phyloP scores from a whole-genome alignment of 805 yeast genomes.

The Metschnikowia corniflorae region DNA sequence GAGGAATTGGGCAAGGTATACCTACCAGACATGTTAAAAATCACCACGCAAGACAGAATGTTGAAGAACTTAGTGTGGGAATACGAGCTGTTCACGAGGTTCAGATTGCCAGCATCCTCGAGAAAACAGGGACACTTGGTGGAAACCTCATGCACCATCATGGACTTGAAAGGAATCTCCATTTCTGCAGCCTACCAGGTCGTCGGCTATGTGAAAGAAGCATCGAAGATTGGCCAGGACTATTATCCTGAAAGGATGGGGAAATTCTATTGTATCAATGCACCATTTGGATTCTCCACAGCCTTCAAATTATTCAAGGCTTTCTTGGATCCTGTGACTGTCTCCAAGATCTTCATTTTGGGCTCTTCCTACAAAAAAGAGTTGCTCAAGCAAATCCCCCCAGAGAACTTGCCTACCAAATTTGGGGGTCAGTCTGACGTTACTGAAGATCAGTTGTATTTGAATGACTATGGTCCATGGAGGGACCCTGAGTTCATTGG shows the following conservation, averaged over 20 bases:
- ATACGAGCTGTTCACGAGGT: constrained; percentile 82
- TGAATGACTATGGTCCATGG: constrained; percentile 97
- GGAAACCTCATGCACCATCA: constrained; percentile 94
- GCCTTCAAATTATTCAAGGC: constrained; percentile 90
- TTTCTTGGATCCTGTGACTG: constrained; percentile 96
- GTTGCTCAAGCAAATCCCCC: constrained; percentile 86
- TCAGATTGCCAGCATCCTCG: constrained; percentile 91
- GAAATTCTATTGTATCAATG: constrained; percentile 89
- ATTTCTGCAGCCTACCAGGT: constrained; percentile 82
- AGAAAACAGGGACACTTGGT: constrained; percentile 73
- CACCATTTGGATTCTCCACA: constrained; percentile 95
- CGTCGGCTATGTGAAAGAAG: constrained; percentile 83
- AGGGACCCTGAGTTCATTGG: constrained; percentile 85
- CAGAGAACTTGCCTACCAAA: constrained; percentile 84
- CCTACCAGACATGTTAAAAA: constrained; percentile 84
- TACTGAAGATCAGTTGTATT: constrained; percentile 73
- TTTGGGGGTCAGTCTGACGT: constrained; percentile 82
- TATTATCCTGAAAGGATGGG: constrained; percentile 99
- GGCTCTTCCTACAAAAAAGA: constrained; percentile 78
- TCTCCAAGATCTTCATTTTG: constrained; percentile 85
- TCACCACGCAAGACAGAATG: constrained; percentile 96
- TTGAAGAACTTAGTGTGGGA: constrained; percentile 95
- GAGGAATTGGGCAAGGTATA: constrained; percentile 94
- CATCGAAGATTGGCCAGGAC: constrained; percentile 92
- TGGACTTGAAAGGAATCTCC: constrained; percentile 94